Evolutionary conservation across 129 eudicot species (phyloP).

Genomic region (Oenanthe sinensis): DNA sequence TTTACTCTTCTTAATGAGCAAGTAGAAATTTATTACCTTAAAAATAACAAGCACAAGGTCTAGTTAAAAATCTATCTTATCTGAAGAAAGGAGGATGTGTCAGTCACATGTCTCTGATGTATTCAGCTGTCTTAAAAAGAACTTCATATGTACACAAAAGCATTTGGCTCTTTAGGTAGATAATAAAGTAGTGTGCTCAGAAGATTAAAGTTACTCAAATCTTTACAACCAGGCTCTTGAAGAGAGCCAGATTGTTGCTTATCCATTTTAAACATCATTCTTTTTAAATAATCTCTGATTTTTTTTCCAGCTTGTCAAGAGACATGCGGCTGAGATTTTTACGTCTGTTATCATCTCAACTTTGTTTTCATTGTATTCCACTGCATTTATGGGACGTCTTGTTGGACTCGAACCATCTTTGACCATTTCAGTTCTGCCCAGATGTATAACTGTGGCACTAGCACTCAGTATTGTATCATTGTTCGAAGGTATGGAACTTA

Average conservation of each 20-base stretch:
- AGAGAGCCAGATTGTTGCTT: background rate
- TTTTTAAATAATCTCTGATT: conserved; percentile 6
- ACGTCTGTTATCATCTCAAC: conserved; percentile 71
- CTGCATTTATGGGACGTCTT: conserved; percentile 88
- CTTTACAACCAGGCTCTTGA: background rate
- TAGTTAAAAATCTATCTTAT: background rate
- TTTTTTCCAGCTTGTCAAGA: conserved; percentile 73
- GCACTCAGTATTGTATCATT: conserved; percentile 96
- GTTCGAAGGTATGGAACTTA: conserved; percentile 63
- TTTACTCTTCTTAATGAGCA: background rate
- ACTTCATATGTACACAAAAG: background rate
- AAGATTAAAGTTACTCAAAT: background rate
- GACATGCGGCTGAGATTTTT: conserved; percentile 98
- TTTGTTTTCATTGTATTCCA: conserved; percentile 83
- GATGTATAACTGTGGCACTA: conserved; percentile 96
- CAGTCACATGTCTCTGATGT: background rate
- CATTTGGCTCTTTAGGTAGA: background rate
- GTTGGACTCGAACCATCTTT: conserved; percentile 70
- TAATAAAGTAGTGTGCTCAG: background rate
- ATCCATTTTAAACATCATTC: background rate
- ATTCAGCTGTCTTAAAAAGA: background rate
- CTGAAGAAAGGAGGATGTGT: background rate
- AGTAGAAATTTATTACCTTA: background rate
- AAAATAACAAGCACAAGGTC: background rate
- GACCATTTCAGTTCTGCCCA: conserved; percentile 79